Percentiles rank a stretch among this genome's conserved stretches.
phyloP scores from a whole-genome alignment of 441 rosid species.

The Brassica hybrid region DNA sequence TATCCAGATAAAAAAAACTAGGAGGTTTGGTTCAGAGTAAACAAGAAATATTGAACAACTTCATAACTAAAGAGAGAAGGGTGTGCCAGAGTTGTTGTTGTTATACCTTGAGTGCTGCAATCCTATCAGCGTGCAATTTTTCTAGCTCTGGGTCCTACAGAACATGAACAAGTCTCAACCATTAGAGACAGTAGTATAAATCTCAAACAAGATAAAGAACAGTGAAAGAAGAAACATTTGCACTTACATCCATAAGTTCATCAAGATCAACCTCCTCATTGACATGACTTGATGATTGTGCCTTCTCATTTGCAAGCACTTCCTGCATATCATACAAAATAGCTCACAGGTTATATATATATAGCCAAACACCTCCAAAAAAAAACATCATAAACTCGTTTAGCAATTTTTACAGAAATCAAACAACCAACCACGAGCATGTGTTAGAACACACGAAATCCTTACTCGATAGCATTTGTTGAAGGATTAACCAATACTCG shows the following conservation, averaged over 20 bases:
- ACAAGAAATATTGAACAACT: neutral
- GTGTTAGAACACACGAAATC: no score
- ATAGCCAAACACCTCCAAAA: no score
- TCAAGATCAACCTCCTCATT: slow-evolving; percentile 84
- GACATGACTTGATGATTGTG: slow-evolving; percentile 57
- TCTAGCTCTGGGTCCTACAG: slow-evolving; percentile 93
- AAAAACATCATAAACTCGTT: no score
- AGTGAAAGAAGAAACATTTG: neutral
- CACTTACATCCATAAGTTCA: slow-evolving; percentile 91
- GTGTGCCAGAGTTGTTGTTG: slow-evolving; percentile 19
- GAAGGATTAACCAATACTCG: slow-evolving; percentile 2
- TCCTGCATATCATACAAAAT: slow-evolving; percentile 48
- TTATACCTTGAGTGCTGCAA: slow-evolving; percentile 85
- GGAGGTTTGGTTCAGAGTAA: neutral
- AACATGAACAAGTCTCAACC: slow-evolving; percentile 29
- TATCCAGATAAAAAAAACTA: slow-evolving; percentile 33
- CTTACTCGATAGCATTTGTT: neutral
- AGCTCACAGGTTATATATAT: no score
- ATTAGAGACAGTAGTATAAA: neutral
- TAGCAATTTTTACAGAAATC: no score
- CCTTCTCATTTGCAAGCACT: slow-evolving; percentile 68
- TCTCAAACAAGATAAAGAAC: neutral
- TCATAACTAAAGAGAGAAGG: neutral
- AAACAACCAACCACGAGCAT: no score
- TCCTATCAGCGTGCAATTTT: slow-evolving; percentile 87